phyloP scores from a whole-genome alignment of 345 rosid genomes.

The Heritiera fomes region DNA sequence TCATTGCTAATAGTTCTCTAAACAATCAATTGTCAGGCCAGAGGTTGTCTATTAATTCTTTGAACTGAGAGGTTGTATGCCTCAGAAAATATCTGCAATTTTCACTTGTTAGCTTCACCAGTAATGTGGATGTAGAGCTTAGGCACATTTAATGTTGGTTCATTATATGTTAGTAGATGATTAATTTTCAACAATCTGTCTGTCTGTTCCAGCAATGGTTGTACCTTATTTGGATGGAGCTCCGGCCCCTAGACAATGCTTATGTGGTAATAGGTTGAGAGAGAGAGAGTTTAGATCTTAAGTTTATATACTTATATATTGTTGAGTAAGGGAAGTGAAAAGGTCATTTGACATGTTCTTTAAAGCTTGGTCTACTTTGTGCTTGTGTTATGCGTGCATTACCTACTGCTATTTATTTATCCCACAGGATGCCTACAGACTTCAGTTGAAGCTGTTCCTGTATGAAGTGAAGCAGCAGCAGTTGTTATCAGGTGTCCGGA shows the following conservation, averaged over 20 bases:
- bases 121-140: background rate
- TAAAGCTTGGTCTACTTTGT: background rate
- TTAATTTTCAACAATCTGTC: background rate
- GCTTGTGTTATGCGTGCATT: background rate
- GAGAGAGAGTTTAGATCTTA: background rate
- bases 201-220: background rate
- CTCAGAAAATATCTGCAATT: background rate
- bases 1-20: background rate
- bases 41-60: background rate
- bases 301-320: background rate
- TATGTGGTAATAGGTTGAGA: background rate
- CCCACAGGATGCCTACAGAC: constrained; percentile 87
- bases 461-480: constrained; percentile 97
- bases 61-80: background rate
- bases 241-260: background rate
- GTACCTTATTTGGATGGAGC: background rate
- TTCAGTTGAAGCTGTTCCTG: constrained; percentile 89
- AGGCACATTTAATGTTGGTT: background rate
- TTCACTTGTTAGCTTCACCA: background rate
- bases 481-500: constrained; percentile 71
- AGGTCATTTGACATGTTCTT: background rate
- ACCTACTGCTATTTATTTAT: constrained; percentile 5
- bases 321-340: background rate
- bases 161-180: background rate
- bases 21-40: background rate